phyloP scores from a whole-genome alignment of 768 basidiomycete species.

The Suillus luteus region DNA sequence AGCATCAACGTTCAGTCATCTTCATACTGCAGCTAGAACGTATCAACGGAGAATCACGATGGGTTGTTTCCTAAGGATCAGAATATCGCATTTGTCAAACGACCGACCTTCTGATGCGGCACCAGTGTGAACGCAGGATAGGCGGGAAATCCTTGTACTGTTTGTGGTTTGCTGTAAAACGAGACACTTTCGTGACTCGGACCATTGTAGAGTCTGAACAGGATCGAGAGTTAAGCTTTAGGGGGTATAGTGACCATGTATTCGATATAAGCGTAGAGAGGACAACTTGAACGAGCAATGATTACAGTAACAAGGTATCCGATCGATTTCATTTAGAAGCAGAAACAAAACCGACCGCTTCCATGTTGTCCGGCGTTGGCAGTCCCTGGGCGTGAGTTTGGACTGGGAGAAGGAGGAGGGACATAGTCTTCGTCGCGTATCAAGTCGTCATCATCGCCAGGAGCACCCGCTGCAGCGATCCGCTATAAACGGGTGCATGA shows the following conservation, averaged over 20 bases:
- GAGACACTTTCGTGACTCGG: neutral
- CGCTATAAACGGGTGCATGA: neutral
- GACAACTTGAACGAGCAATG: neutral
- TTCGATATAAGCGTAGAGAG: neutral
- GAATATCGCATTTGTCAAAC: neutral
- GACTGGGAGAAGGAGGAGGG: neutral
- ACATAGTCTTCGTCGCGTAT: neutral
- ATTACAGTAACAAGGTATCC: neutral
- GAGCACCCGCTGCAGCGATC: neutral
- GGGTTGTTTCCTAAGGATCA: neutral
- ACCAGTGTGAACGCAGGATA: neutral
- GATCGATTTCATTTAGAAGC: slow-evolving; percentile 9
- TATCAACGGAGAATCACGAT: no score
- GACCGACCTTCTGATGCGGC: neutral
- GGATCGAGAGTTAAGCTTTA: neutral
- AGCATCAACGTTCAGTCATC: no score
- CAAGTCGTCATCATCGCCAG: neutral
- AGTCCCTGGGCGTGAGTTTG: no score
- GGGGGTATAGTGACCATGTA: neutral
- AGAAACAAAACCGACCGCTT: neutral
- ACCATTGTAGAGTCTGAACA: neutral
- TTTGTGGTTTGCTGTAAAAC: neutral
- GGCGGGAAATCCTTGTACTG: neutral
- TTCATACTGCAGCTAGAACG: no score
- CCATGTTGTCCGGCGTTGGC: neutral